phyloP scores from a whole-genome alignment of 495 filamentous ascomycete species.

The Penicillium paradoxum region DNA sequence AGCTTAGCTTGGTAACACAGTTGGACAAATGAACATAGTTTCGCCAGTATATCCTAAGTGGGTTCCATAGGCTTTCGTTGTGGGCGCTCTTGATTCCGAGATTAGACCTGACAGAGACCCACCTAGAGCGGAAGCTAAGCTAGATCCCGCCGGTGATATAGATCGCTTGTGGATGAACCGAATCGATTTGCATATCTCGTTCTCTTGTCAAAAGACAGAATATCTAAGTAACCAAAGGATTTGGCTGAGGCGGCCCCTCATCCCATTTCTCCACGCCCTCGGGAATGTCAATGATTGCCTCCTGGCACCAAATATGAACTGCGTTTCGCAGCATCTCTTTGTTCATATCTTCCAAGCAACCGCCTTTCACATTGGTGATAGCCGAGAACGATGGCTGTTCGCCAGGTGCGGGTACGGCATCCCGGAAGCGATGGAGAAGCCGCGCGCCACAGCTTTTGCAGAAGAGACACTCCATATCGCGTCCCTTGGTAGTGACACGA shows the following conservation, averaged over 20 bases:
- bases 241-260: slow-evolving; percentile 13
- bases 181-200: too few relatives aligned
- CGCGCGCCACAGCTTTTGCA: slow-evolving; percentile 57
- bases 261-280: slow-evolving; percentile 46
- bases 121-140: too few relatives aligned
- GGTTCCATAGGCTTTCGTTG: too few relatives aligned
- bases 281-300: slow-evolving; percentile 59
- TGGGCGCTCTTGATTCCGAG: too few relatives aligned
- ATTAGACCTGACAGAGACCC: too few relatives aligned
- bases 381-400: slow-evolving; percentile 15
- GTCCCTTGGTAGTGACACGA: slow-evolving; percentile 39
- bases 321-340: slow-evolving; percentile 46
- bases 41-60: too few relatives aligned
- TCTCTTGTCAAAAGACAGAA: too few relatives aligned
- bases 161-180: too few relatives aligned
- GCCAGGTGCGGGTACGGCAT: slow-evolving; percentile 31
- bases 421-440: slow-evolving; percentile 50
- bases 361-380: slow-evolving; percentile 56
- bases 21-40: too few relatives aligned
- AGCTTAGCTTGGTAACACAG: too few relatives aligned
- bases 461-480: slow-evolving; percentile 52
- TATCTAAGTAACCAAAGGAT: slow-evolving; percentile 5
- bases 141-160: too few relatives aligned
- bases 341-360: slow-evolving; percentile 51
- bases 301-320: slow-evolving; percentile 59